Evolutionary conservation across 2,329 filamentous ascomycete species (phyloP), one percentile per base, ranked within the genome.

Genomic region (Trichoderma sp.): DNA sequence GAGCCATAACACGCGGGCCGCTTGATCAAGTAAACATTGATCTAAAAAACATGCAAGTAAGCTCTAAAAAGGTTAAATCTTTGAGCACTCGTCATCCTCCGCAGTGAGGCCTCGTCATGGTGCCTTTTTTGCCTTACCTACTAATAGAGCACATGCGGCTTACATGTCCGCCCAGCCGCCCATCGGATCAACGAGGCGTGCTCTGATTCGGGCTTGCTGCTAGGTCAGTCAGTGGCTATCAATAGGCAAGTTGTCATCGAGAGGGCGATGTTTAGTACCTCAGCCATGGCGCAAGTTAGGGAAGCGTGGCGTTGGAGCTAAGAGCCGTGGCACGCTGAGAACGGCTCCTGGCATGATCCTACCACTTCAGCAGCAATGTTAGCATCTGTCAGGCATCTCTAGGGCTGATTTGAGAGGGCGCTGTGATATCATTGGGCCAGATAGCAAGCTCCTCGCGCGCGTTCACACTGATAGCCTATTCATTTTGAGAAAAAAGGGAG

Each of bases 381-480:
- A 58, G 29, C 61, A 40, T 14, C 53, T 58, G 62, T 57, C 62
- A 47, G 55, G 31, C 19, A 19, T 66, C 35, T 52, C 53, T 57
- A 66, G 62, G 62, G 62, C 62, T 66, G 62, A 66, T 66, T 64
- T 3, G 16, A 58, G n/a, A 35, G 37, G 62, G 62, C 49, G 62
- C 29, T 8, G 53, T 49, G 62, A 37, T 56, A 52, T 58, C 37
- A 66, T 66, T 66, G 62, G 62, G 37, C 53, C 24, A 58, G 33
- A 24, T 65, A 27, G 62, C 57, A 65, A 57, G 27, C 29, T 6
- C 31, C n/a, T 37, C 58, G 33, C 52, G 14, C 19, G n/a, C 40
- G 19, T 43, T 16, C 14, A 27, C 52, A 29, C 52, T 29, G 7
- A 24, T 3, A 27, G 31, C 62, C 29, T 47, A 5, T 31, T 43